Percentiles rank a stretch among this genome's conserved stretches.
These are phyloP conservation scores for Flammula alnicola DNA, from an alignment of 1,284 basidiomycete species.

Conservation along the genomic window DNA sequence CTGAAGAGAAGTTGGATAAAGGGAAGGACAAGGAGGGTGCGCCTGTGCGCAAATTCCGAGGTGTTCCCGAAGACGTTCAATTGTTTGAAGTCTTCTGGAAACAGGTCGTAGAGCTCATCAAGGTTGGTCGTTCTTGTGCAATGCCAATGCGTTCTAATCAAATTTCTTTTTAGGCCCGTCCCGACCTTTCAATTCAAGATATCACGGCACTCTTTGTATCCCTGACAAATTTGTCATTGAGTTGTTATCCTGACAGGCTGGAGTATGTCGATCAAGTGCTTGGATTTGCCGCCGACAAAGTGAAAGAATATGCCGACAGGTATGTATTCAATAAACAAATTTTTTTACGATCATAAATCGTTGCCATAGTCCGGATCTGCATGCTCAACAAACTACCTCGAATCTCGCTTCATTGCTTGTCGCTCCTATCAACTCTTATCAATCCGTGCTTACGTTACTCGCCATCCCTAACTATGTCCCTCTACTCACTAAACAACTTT, in stretches of 20 bases:
- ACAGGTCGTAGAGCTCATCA: constrained; percentile 96
- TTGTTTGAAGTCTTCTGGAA: constrained; percentile 98
- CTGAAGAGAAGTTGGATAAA: constrained; percentile 46
- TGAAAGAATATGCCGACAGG: constrained; percentile 84
- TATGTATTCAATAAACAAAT: constrained; percentile 35
- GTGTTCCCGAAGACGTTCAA: constrained; percentile 90
- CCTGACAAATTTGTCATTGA: constrained; percentile 88
- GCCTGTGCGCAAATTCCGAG: constrained; percentile 81
- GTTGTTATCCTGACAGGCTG: constrained; percentile 92
- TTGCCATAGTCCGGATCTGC: constrained; percentile 75
- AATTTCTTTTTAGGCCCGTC: constrained; percentile 70
- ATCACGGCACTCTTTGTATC: constrained; percentile 94
- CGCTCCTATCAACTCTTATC: constrained; percentile 92
- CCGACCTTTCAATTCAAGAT: constrained; percentile 94
- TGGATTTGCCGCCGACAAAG: constrained; percentile 84
- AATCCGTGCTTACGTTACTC: constrained; percentile 91
- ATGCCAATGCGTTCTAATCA: constrained; percentile 5
- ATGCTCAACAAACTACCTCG: constrained; percentile 82
- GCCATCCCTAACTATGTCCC: constrained; percentile 89
- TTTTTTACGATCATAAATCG: neutral
- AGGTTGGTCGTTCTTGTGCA: constrained; percentile 57
- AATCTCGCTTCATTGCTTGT: constrained; percentile 90
- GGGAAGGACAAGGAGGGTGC: constrained; percentile 59
- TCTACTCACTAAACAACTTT: constrained; percentile 83
- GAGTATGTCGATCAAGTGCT: constrained; percentile 96